A percentile compares a stretch with the other conserved stretches of the same genome.
Conservation (phyloP, 1,284 basidiomycete species). For the Austroboletus novae-zelandiae region DNA sequence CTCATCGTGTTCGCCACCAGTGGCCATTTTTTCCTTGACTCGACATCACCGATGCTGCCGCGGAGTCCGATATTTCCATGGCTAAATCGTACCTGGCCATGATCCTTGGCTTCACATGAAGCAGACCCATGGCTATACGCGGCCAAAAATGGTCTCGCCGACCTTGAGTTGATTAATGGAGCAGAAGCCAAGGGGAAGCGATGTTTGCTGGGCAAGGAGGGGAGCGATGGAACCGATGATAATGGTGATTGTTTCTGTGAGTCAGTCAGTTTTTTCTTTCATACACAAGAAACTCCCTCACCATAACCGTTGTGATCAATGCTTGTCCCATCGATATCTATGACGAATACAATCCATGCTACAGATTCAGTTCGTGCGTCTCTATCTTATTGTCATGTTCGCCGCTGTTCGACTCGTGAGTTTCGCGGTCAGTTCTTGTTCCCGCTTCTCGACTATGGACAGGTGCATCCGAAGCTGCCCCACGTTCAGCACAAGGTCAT, state of each 20-base stretch:
- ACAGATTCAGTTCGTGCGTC: constrained; percentile 43
- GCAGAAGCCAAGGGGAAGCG: constrained; percentile 54
- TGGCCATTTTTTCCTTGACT: constrained; percentile 28
- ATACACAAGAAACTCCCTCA: constrained; percentile 34
- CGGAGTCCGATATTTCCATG: constrained; percentile 48
- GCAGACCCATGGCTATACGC: constrained; percentile 54
- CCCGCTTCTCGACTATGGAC: constrained; percentile 61
- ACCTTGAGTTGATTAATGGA: constrained; percentile 38
- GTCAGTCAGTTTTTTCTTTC: constrained; percentile 22
- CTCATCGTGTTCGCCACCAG: constrained; percentile 23
- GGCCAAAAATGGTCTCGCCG: constrained; percentile 43
- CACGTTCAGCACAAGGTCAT: constrained; percentile 54
- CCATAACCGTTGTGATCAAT: constrained; percentile 69
- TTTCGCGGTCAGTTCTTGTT: constrained; percentile 60
- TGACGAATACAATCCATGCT: constrained; percentile 40
- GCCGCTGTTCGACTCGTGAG: constrained; percentile 43
- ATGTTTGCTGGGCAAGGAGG: constrained; percentile 59
- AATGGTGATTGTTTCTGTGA: constrained; percentile 56
- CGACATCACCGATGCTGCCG: constrained; percentile 45
- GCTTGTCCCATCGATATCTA: constrained; percentile 45
- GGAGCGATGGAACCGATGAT: constrained; percentile 70
- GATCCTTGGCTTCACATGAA: constrained; percentile 50
- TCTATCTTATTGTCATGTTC: constrained; percentile 49
- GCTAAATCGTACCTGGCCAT: constrained; percentile 51
- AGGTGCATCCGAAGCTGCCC: constrained; percentile 65